Percentiles rank a stretch among this genome's conserved stretches.
phyloP scores from a whole-genome alignment of 2,329 filamentous ascomycete genomes.

The Cytospora piceae region DNA sequence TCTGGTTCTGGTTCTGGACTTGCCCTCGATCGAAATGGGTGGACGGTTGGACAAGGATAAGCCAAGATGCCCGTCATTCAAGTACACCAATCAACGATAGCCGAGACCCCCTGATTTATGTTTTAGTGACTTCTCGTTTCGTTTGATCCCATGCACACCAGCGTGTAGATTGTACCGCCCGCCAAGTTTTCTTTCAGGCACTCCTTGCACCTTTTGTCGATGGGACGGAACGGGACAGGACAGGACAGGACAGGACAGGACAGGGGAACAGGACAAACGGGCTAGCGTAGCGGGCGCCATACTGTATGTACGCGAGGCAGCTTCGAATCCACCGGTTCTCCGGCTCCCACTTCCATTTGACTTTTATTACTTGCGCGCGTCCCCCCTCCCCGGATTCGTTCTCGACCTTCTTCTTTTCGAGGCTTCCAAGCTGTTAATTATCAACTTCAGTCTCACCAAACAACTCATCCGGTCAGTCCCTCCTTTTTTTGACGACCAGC shows the following conservation, averaged over 20 bases:
- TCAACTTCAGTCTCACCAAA: neutral
- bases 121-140: neutral
- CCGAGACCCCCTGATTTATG: neutral
- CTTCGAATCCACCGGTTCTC: conserved; percentile 23
- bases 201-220: neutral
- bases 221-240: neutral
- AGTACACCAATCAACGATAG: neutral
- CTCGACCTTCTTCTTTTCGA: conserved; percentile 19
- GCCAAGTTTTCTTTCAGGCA: neutral
- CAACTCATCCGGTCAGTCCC: conserved; percentile 11
- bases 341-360: conserved; percentile 20
- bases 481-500: conserved; percentile 15
- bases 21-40: neutral
- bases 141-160: neutral
- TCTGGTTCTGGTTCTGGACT: neutral
- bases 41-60: neutral
- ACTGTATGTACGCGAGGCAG: conserved; percentile 18
- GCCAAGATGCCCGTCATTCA: neutral
- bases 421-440: conserved; percentile 16
- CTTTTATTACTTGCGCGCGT: conserved; percentile 23
- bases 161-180: neutral
- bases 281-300: conserved; percentile 17
- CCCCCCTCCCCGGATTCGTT: conserved; percentile 12
- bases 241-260: neutral
- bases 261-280: conserved; percentile 10